Conservation (phyloP, 2,329 filamentous ascomycete species). For the Fusarium fracticaudum region DNA sequence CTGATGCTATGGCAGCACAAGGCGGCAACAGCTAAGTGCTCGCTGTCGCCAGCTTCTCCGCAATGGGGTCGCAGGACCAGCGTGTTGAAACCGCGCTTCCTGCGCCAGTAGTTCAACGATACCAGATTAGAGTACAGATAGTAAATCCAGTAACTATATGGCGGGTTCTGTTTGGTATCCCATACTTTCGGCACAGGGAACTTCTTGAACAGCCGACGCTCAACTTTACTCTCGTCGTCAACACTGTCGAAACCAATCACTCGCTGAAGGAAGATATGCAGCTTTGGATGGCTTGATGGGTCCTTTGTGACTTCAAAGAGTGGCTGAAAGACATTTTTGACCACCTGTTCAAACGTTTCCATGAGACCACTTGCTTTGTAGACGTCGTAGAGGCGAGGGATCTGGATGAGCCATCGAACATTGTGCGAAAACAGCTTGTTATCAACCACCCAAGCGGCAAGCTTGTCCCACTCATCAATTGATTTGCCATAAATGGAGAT, state of each 20-base stretch:
- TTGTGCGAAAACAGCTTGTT: constrained; percentile 99
- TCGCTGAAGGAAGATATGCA: constrained; percentile 92
- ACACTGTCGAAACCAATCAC: constrained; percentile 98
- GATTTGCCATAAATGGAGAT: constrained; percentile 96
- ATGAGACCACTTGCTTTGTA: constrained; percentile 91
- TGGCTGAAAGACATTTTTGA: constrained; percentile 91
- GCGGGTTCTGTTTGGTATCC: constrained; percentile 93
- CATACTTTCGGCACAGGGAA: constrained; percentile 91
- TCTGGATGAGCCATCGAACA: constrained; percentile 95
- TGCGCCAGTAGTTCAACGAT: constrained; percentile 91
- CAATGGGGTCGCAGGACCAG: constrained; percentile 94
- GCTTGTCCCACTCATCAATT: constrained; percentile 95
- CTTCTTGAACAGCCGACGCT: constrained; percentile 93
- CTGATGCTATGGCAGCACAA: constrained; percentile 97
- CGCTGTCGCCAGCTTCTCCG: constrained; percentile 95
- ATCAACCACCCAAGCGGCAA: constrained; percentile 96
- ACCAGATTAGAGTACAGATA: constrained; percentile 94
- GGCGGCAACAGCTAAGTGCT: constrained; percentile 91
- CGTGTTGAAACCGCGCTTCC: constrained; percentile 92
- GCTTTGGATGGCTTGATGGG: constrained; percentile 85
- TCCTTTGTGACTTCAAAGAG: constrained; percentile 94
- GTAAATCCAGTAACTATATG: constrained; percentile 99
- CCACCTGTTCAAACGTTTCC: constrained; percentile 88
- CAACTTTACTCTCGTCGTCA: constrained; percentile 96
- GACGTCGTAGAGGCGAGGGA: constrained; percentile 93